Evolutionary conservation across 345 rosid genomes (phyloP), one percentile per base, ranked within the genome.

Genomic region (Turnera subulata): DNA sequence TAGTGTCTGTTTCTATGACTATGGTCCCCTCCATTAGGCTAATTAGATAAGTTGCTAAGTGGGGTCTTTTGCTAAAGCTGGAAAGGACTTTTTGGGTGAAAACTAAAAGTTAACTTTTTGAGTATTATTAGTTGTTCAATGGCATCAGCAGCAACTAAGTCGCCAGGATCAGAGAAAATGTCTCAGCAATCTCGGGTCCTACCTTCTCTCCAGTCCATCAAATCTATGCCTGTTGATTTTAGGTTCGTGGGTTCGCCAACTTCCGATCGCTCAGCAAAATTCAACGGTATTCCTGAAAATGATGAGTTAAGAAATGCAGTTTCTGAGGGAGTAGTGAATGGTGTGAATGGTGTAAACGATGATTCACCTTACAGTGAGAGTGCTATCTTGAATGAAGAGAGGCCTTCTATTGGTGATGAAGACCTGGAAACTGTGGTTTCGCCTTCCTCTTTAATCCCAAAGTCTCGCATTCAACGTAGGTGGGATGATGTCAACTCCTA

Each of bases 401-500:
- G 80, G 78, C 84, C 69, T 49, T 66, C 76, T 39, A 47, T 46
- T 1, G 70, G 57, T 43, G 76, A 80, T 65, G 88, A 64, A 51
- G 84, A 83, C 56, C 48, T 57, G 55, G 94, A 73, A 67, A 52
- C 78, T 50, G 76, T 52, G 44, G 53, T 78, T 57, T 54, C 47
- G 35, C 75, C 84, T 45, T 68, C 77, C 67, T 83, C 84, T 69
- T 78, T 79, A 50, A 56, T 68, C 49, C 73, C 87, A 15, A 29
- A 55, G 29, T 79, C 79, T 62, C 74, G 35, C 53, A 81, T 56
- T 48, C 91, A 87, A 39, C 69, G 76, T 19, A 78, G 82, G 73
- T 89, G 97, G 99, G 71, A 77, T 26, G 97, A 93, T 65, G 82
- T 84, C 72, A 78, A 69, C 53, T 76, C 88, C 11, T 89, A 82